Percentiles rank a stretch among this genome's conserved stretches.
These are phyloP conservation scores for Antitrichia curtipendula DNA, from an alignment of 225 moss, liverwort and hornwort species.

Conservation along the genomic window DNA sequence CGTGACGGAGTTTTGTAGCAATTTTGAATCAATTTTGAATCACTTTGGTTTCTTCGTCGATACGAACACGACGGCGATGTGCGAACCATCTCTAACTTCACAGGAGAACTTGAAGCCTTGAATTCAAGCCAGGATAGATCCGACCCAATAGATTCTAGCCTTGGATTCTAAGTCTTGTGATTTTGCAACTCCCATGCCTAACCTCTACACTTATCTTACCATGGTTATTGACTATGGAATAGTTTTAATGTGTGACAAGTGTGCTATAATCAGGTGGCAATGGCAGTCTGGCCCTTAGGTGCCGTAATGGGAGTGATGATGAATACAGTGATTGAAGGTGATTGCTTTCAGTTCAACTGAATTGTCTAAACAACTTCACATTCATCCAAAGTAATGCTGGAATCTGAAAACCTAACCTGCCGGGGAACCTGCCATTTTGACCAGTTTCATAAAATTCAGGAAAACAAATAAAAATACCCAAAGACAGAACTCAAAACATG, in stretches of 20 bases:
- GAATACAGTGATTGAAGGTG: background rate
- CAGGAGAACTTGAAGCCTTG: background rate
- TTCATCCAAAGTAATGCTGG: background rate
- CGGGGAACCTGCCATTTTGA: background rate
- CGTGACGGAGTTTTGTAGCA: background rate
- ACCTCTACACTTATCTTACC: background rate
- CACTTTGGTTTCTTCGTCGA: background rate
- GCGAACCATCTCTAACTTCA: background rate
- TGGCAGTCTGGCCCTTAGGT: background rate
- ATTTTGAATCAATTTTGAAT: background rate
- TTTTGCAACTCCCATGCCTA: background rate
- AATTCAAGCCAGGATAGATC: background rate
- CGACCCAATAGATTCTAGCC: background rate
- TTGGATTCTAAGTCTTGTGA: background rate
- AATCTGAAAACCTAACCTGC: background rate
- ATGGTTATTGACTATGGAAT: background rate
- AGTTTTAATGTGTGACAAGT: background rate
- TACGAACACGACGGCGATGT: background rate
- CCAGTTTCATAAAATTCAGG: background rate
- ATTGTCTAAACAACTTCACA: background rate
- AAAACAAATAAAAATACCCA: background rate
- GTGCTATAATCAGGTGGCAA: background rate
- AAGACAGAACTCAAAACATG: background rate
- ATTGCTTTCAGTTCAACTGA: background rate
- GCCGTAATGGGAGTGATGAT: background rate